These are phyloP conservation scores for Eucalyptus camaldulensis DNA, from an alignment of 345 rosid genomes.

Conservation along the genomic window DNA sequence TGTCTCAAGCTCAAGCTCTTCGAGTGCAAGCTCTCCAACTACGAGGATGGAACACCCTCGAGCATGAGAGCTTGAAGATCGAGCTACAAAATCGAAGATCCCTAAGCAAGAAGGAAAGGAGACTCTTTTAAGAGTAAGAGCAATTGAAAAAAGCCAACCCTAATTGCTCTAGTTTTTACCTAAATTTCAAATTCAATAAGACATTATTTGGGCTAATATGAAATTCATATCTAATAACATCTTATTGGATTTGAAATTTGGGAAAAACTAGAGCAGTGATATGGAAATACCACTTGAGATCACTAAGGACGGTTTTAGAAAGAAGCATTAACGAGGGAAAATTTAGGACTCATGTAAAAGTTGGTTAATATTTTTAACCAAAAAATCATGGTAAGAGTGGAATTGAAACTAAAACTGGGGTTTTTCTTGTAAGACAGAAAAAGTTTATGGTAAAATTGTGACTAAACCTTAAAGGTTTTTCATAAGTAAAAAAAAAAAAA, in stretches of 20 bases:
- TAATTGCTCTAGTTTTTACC: background rate
- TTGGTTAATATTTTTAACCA: too few relatives aligned
- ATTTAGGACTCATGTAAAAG: background rate
- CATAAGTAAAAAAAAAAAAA: too few relatives aligned
- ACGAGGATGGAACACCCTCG: background rate
- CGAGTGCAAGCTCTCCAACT: too few relatives aligned
- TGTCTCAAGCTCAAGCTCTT: background rate
- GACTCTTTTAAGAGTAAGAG: background rate
- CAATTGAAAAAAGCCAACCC: background rate
- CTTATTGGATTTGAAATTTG: background rate
- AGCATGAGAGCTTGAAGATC: background rate
- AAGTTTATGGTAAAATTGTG: background rate
- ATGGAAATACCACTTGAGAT: background rate
- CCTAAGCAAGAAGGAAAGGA: background rate
- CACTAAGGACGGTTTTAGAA: background rate
- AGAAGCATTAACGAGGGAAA: background rate
- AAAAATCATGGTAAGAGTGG: background rate
- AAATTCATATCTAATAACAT: background rate
- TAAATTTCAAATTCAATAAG: background rate
- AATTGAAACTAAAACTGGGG: background rate
- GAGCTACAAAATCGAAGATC: background rate
- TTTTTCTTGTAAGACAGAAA: too few relatives aligned
- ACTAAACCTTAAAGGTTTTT: background rate
- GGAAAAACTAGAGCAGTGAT: background rate
- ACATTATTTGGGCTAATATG: background rate